These are phyloP conservation scores for Hemisphaericaspora lyxosophila DNA, from an alignment of 1,139 yeast genomes.

Conservation along the genomic window DNA sequence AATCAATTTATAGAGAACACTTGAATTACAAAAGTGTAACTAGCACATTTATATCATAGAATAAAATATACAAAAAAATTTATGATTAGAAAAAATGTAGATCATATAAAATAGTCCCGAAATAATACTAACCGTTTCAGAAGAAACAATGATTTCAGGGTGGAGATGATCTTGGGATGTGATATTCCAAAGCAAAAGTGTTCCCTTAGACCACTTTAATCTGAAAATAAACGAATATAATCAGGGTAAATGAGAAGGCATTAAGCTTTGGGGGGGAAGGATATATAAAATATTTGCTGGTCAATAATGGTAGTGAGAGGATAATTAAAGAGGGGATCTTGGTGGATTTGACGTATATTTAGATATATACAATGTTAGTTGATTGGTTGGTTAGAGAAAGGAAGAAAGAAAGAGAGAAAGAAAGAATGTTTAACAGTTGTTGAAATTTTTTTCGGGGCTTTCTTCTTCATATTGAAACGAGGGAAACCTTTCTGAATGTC, in stretches of 20 bases:
- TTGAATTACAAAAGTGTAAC: slow-evolving; percentile 12
- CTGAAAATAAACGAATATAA: slow-evolving; percentile 54
- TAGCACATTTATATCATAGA: slow-evolving; percentile 8
- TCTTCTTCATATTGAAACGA: no score
- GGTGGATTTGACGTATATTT: slow-evolving; percentile 1
- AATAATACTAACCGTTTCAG: slow-evolving; percentile 21
- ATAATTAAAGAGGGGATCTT: neutral
- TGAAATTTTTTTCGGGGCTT: neutral
- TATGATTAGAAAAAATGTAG: slow-evolving; percentile 23
- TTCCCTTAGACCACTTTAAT: slow-evolving; percentile 50
- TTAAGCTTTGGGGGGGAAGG: slow-evolving; percentile 40
- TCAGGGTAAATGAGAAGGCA: slow-evolving; percentile 55
- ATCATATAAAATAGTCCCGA: slow-evolving; percentile 45
- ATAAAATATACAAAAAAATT: neutral
- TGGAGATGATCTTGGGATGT: slow-evolving; percentile 45
- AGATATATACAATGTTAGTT: neutral
- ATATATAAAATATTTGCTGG: neutral
- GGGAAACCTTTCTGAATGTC: no score
- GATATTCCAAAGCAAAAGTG: slow-evolving; percentile 49
- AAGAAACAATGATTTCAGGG: slow-evolving; percentile 36
- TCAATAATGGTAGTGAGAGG: neutral
- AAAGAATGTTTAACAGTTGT: neutral
- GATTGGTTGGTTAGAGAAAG: neutral
- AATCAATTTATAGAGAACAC: slow-evolving; percentile 13
- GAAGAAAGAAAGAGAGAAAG: neutral